Evolutionary conservation across 1,139 yeast species (phyloP).

Genomic region (Candida labiduridarum): DNA sequence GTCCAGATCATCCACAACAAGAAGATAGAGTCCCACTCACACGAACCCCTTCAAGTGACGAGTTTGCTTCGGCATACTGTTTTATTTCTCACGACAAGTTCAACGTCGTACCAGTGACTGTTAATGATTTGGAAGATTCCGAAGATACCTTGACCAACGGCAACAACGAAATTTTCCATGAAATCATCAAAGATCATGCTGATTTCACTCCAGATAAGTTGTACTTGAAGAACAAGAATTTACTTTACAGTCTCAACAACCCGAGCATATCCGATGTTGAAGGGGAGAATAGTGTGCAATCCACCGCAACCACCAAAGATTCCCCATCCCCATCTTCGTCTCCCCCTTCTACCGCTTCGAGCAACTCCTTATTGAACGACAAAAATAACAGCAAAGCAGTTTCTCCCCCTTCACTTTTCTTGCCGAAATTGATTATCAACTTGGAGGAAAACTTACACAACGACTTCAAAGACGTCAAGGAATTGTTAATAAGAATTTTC

Average conservation of each 20-base stretch:
- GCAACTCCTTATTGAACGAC: background rate
- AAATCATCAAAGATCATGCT: slow-evolving; percentile 15
- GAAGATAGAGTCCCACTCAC: background rate
- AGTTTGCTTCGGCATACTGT: slow-evolving; percentile 31
- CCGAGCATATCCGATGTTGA: slow-evolving; percentile 47
- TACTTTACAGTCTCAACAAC: slow-evolving; percentile 45
- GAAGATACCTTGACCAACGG: background rate
- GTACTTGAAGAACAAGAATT: slow-evolving; percentile 38
- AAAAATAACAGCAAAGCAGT: slow-evolving; percentile 9
- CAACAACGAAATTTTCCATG: background rate
- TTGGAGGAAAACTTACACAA: slow-evolving; percentile 32
- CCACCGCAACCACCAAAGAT: slow-evolving; percentile 2
- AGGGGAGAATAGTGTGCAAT: slow-evolving; percentile 22
- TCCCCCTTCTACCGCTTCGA: slow-evolving; percentile 18
- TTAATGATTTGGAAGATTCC: slow-evolving; percentile 5
- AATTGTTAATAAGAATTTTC: slow-evolving; percentile 37
- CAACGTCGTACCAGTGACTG: slow-evolving; percentile 38
- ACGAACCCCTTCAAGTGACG: background rate
- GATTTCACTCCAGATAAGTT: slow-evolving; percentile 23
- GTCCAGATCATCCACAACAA: background rate
- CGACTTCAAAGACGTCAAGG: slow-evolving; percentile 34
- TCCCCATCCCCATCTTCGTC: slow-evolving; percentile 17
- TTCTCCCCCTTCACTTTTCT: slow-evolving; percentile 39
- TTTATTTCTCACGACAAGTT: slow-evolving; percentile 41
- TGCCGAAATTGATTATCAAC: slow-evolving; percentile 41